Evolutionary conservation across 257 asterid genomes (phyloP).

Genomic region (Solanum neorickii): DNA sequence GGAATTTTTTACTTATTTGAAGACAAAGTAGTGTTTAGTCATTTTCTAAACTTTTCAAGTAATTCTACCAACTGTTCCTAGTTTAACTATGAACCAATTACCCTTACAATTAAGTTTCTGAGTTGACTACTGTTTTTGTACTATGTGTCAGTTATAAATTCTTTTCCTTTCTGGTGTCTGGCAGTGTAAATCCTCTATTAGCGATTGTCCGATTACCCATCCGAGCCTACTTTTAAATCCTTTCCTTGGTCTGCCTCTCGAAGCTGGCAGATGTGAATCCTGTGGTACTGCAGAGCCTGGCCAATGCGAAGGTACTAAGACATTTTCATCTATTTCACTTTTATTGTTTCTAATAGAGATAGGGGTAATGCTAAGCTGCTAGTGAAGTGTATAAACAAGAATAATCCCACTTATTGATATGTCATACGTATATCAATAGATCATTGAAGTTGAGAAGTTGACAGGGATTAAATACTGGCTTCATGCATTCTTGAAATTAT

Average conservation of each 20-base stretch:
- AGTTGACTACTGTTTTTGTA: background rate
- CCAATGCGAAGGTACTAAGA: constrained; percentile 75
- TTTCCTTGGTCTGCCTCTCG: constrained; percentile 91
- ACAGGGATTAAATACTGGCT: background rate
- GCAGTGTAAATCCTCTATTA: constrained; percentile 72
- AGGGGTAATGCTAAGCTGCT: background rate
- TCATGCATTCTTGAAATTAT: background rate
- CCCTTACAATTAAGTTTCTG: background rate
- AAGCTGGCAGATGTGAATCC: constrained; percentile 89
- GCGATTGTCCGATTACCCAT: constrained; percentile 79
- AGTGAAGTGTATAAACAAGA: background rate
- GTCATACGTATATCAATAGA: background rate
- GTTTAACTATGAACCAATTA: background rate
- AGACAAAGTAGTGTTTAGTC: background rate
- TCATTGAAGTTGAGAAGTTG: background rate
- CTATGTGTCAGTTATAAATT: background rate
- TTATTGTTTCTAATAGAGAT: background rate
- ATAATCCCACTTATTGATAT: background rate
- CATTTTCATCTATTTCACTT: background rate
- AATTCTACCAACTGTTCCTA: background rate
- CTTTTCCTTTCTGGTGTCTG: constrained; percentile 7
- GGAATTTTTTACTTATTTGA: background rate
- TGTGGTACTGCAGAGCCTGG: constrained; percentile 94
- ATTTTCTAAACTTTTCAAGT: background rate
- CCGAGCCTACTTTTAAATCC: constrained; percentile 89